Evolutionary conservation across 2,329 filamentous ascomycete species (phyloP), one percentile per base, ranked within the genome.

Genomic region (Rhynchosporium secalis): DNA sequence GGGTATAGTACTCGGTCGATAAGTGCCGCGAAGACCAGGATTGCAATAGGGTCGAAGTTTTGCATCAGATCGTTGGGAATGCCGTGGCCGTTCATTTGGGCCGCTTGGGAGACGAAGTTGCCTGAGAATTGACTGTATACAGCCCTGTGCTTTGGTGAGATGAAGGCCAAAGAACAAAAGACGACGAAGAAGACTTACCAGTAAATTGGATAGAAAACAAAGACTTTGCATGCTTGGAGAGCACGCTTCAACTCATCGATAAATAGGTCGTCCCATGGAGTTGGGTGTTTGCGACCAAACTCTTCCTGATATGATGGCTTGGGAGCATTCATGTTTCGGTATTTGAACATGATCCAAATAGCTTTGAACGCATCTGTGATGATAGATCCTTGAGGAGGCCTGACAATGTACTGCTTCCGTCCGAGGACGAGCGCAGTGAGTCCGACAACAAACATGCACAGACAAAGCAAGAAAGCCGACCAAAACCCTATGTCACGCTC

Each of bases 351-450:
- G 46, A 88, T 83, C 69, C 80, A 81, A 8, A 88, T 73, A 6
- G 81, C 83, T 67, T 80, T 83, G 79, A 91, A 89, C 15, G 86
- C 83, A 67, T 89, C 79, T 60, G 84, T 84, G 63, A 89, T 86
- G 63, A 89, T 77, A 4, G 84, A 86, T 45, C 87, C 87, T 65
- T 86, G 78, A 0, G 81, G 80, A 7, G 83, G 82, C 58, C 78
- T 79, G 31, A 79, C 77, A 58, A 82, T 72, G 65, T 90, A 88
- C 6, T 76, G 78, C 62, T 85, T 85, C 63, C 81, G 81, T 69
- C 84, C 84, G 58, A 79, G 70, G 63, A 80, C 77, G 43, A 79
- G 60, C 1, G 73, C 70, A 61, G 82, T 78, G 49, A 88, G 79
- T 56, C 82, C 83, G 65, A 86, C 72, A 9, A 78, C 76, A 60